These are phyloP conservation scores for Pseudognaphalium luteoalbum DNA, from an alignment of 129 eudicot species.

Conservation along the genomic window DNA sequence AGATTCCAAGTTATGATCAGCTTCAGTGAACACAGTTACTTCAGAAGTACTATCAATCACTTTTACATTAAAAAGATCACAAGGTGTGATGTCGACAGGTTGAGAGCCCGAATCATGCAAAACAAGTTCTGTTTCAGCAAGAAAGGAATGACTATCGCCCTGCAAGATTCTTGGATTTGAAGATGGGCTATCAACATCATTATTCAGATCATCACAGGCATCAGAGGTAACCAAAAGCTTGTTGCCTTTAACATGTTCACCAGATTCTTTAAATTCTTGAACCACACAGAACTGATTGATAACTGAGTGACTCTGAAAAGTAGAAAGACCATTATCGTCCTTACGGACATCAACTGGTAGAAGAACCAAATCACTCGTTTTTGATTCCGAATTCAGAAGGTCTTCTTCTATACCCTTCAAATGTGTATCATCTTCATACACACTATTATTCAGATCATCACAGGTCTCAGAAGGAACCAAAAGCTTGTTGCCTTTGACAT, in stretches of 20 bases:
- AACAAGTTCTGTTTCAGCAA: constrained; percentile 15
- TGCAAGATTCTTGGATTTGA: constrained; percentile 12
- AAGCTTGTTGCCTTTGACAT: constrained; percentile 22
- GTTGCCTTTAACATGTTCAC: constrained; percentile 16
- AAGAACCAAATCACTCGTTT: constrained; percentile 4
- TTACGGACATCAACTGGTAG: constrained; percentile 12
- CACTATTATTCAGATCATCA: constrained; percentile 10
- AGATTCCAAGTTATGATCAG: constrained; percentile 1
- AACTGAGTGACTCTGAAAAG: constrained; percentile 3
- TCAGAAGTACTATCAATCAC: constrained; percentile 29
- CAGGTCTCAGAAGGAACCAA: constrained; percentile 20
- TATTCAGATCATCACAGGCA: not conserved
- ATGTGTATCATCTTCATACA: constrained; percentile 29
- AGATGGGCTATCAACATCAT: constrained; percentile 14
- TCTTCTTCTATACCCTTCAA: constrained; percentile 28
- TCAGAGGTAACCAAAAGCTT: constrained; percentile 8
- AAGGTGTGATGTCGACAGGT: constrained; percentile 3
- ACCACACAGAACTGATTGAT: not conserved
- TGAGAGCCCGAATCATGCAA: constrained; percentile 14
- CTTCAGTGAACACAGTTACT: constrained; percentile 7
- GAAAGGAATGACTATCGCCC: not conserved
- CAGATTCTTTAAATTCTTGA: constrained; percentile 30
- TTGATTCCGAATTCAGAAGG: constrained; percentile 12
- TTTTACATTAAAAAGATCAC: constrained; percentile 32
- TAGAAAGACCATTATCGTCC: constrained; percentile 26